phyloP scores from a whole-genome alignment of 345 rosid genomes.

The Acer campestre region DNA sequence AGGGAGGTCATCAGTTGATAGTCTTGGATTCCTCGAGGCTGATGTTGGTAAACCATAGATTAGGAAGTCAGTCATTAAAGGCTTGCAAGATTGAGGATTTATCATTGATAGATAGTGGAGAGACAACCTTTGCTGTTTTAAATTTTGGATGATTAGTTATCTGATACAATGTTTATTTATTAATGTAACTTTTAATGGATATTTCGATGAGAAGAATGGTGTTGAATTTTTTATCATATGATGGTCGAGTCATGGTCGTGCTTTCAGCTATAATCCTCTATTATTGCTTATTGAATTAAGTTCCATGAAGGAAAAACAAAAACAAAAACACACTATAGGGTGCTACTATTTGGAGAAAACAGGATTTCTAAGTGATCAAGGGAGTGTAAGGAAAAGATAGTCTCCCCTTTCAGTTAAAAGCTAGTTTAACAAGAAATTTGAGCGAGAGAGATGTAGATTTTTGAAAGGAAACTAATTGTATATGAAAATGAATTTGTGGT shows the following conservation, averaged over 20 bases:
- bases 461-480: no score
- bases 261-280: not conserved
- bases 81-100: conserved; percentile 88
- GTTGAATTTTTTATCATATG: no score
- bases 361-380: conserved; percentile 7
- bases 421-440: not conserved
- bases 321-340: not conserved
- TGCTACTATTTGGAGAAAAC: not conserved
- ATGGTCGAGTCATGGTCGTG: no score
- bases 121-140: conserved; percentile 52
- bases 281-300: not conserved
- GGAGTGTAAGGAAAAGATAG: not conserved
- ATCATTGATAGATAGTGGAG: conserved; percentile 62
- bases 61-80: conserved; percentile 68
- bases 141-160: conserved; percentile 7
- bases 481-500: no score
- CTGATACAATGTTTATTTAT: not conserved
- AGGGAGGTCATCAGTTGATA: conserved; percentile 46
- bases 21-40: conserved; percentile 42
- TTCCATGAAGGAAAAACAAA: not conserved
- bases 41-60: conserved; percentile 40
- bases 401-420: not conserved
- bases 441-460: no score
- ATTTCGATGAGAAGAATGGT: no score
- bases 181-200: no score